A percentile compares a stretch with the other conserved stretches of the same genome.
Conservation (phyloP, 148 eudicot species). For the Rhododendron griersonianum region DNA sequence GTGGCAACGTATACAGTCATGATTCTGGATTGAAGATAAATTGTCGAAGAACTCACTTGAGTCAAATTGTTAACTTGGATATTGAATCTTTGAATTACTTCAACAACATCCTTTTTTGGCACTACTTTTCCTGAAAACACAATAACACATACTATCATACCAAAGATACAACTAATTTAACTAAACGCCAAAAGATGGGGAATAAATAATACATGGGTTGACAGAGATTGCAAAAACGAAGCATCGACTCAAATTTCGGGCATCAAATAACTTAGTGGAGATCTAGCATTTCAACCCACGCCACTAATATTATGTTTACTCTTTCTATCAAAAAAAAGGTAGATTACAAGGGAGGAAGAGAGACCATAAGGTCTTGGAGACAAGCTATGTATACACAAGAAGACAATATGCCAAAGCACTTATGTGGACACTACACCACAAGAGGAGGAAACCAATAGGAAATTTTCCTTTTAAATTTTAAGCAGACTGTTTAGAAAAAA, state of each 20-base stretch:
- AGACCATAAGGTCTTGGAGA: neutral
- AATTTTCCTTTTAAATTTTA: neutral
- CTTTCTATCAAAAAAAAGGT: neutral
- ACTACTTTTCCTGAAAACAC: constrained; percentile 54
- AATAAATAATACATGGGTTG: neutral
- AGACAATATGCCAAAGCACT: neutral
- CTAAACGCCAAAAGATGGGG: neutral
- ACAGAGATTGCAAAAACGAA: neutral
- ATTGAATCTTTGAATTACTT: constrained; percentile 68
- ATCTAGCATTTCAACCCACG: neutral
- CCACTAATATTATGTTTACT: neutral
- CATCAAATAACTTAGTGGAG: neutral
- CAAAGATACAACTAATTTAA: neutral
- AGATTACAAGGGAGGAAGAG: neutral
- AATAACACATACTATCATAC: constrained; percentile 4
- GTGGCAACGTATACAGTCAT: neutral
- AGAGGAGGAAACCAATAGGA: neutral
- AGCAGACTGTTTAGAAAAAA: neutral
- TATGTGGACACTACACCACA: neutral
- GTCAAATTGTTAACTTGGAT: constrained; percentile 96
- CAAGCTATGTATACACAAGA: neutral
- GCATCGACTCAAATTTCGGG: neutral
- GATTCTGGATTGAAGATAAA: neutral
- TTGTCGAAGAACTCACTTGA: constrained; percentile 48
- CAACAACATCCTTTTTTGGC: constrained; percentile 59